Percentiles rank a stretch among this genome's conserved stretches.
phyloP scores from a whole-genome alignment of 2,329 filamentous ascomycete species.

The Monilinia polystroma region DNA sequence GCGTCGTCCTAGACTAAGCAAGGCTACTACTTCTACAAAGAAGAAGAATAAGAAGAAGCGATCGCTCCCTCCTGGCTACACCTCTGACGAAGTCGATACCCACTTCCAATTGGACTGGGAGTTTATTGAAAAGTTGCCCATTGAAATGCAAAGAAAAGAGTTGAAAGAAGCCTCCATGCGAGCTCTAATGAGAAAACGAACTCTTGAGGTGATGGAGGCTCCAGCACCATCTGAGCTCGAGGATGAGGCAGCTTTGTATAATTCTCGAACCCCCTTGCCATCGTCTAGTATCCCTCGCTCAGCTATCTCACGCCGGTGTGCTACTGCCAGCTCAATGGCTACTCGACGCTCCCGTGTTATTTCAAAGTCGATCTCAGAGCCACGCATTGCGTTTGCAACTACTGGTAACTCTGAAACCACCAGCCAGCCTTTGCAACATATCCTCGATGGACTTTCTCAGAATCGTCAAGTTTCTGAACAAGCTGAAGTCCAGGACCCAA shows the following conservation, averaged over 20 bases:
- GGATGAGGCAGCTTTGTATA: no score
- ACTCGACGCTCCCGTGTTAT: background rate
- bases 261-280: background rate
- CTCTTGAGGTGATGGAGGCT: background rate
- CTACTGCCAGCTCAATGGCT: background rate
- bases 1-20: background rate
- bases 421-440: background rate
- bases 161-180: background rate
- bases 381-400: background rate
- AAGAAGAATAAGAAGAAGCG: background rate
- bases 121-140: background rate
- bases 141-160: background rate
- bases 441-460: background rate
- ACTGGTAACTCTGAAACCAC: background rate
- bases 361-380: background rate
- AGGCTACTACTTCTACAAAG: background rate
- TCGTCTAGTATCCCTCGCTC: background rate
- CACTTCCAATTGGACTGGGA: background rate
- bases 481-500: background rate
- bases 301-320: background rate
- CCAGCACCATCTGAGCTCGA: no score
- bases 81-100: background rate
- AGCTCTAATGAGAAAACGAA: background rate
- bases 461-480: background rate
- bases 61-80: no score